Conservation (phyloP, 805 yeast species). For the Metschnikowia lochheadii region DNA sequence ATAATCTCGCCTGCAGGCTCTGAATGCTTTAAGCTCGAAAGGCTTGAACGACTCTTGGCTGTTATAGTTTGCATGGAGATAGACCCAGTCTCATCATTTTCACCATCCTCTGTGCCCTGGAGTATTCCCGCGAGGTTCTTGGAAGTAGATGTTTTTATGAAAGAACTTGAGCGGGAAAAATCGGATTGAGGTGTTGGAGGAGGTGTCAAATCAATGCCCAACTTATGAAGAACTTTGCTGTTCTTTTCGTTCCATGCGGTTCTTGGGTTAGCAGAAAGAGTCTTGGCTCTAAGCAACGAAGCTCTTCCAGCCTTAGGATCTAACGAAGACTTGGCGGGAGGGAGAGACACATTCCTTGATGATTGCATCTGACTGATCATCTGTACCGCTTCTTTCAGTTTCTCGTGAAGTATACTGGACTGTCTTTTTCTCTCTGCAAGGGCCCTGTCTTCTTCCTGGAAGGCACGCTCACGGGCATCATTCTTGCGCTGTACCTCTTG, state of each 20-base stretch:
- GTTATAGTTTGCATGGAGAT: neutral
- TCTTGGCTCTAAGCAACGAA: conserved; percentile 35
- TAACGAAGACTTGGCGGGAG: conserved; percentile 22
- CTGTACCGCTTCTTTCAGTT: conserved; percentile 29
- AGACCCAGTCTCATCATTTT: conserved; percentile 3
- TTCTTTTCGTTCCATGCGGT: conserved; percentile 26
- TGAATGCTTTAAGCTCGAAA: neutral
- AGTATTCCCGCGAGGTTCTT: conserved; percentile 24
- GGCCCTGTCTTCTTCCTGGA: conserved; percentile 5
- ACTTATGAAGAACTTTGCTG: conserved; percentile 30
- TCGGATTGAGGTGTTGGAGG: conserved; percentile 11
- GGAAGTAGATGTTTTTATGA: conserved; percentile 37
- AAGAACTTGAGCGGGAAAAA: conserved; percentile 18
- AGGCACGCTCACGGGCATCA: conserved; percentile 9
- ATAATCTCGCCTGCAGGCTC: neutral
- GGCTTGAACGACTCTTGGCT: neutral
- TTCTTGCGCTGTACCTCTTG: conserved; percentile 17
- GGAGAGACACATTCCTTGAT: conserved; percentile 12
- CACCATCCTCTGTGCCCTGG: conserved; percentile 7
- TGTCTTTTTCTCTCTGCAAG: conserved; percentile 20
- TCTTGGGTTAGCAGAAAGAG: conserved; percentile 25
- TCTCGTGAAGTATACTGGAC: conserved; percentile 21
- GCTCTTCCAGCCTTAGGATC: conserved; percentile 33
- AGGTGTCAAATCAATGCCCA: conserved; percentile 32
- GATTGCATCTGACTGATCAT: conserved; percentile 17